Evolutionary conservation across 805 yeast genomes (phyloP), one percentile per base, ranked within the genome.

Genomic region (Yamadazyma laniorum): DNA sequence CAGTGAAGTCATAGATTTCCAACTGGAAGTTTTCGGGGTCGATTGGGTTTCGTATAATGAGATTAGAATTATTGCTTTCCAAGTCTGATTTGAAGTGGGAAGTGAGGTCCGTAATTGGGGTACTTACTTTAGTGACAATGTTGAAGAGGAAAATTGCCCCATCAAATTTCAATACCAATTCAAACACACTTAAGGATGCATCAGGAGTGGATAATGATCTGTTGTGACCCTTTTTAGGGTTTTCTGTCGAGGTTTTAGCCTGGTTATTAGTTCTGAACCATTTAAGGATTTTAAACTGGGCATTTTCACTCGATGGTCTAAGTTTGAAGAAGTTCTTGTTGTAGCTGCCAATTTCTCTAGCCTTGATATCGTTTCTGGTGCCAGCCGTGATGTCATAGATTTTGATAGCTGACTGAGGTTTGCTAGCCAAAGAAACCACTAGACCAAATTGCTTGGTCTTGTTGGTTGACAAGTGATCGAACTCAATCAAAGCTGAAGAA

Each of bases 281-380:
- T 28, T 51, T 46, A 11, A 50, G 30, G 8, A 44, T 28, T 30
- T 50, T 45, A 28, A 49, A 42, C 6, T 15, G 12, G n/a, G 43
- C 31, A 12, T 21, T 17, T 33, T 43, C 42, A 12, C 22, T 21
- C 6, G 25, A 15, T 11, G 33, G 27, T 11, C 19, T 18, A 17
- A 16, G 8, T 18, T 49, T 49, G 38, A 48, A 49, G 29, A 43
- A 42, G 8, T 36, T 47, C 28, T 37, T 43, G 25, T 42, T 38
- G 25, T 44, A 53, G 8, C 45, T 33, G 7, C 59, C 61, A 23
- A 56, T 38, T 15, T 43, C 51, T 18, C 31, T 42, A 11, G 37
- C 18, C 14, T 33, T 33, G 25, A 46, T 22, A 18, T 34, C 32
- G n/a, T 44, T 34, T 4, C 40, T 35, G 7, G 30, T 34, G 1